Evolutionary conservation across 2,329 filamentous ascomycete species (phyloP).

Genomic region (Colletotrichum magnum): DNA sequence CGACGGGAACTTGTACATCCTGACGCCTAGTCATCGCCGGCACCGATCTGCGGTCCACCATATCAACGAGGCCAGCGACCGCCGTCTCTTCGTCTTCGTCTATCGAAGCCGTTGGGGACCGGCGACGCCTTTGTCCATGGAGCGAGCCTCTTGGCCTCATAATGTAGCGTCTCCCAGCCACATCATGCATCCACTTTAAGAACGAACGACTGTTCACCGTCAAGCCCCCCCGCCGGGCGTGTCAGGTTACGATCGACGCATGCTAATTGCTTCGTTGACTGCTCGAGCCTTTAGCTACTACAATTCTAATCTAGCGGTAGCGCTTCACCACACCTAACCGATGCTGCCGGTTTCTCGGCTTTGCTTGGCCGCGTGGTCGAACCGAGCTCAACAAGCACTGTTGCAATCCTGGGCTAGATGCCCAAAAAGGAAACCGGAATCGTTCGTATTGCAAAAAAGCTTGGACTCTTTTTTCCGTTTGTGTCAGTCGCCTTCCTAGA

Average conservation of each 20-base stretch:
- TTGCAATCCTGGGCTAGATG: not conserved
- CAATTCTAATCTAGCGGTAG: conserved; percentile 1
- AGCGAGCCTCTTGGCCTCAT: conserved; percentile 4
- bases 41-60: conserved; percentile 21
- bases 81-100: not conserved
- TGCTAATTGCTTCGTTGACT: conserved; percentile 3
- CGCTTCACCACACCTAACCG: conserved; percentile 1
- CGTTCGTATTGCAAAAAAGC: not conserved
- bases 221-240: conserved; percentile 14
- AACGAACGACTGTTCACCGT: not conserved
- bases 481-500: conserved; percentile 23
- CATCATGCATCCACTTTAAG: not conserved
- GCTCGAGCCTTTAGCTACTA: conserved; percentile 22
- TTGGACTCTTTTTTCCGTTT: conserved; percentile 28
- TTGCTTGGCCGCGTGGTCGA: conserved; percentile 3
- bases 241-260: conserved; percentile 21
- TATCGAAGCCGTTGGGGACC: not conserved
- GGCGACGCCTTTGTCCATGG: not conserved
- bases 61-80: not conserved
- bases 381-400: not conserved
- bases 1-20: conserved; percentile 3
- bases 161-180: not conserved
- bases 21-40: not conserved
- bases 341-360: conserved; percentile 4
- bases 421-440: conserved; percentile 19